Evolutionary conservation across 2,329 filamentous ascomycete species (phyloP), one percentile per base, ranked within the genome.

Genomic region (Sporothrix sp.): DNA sequence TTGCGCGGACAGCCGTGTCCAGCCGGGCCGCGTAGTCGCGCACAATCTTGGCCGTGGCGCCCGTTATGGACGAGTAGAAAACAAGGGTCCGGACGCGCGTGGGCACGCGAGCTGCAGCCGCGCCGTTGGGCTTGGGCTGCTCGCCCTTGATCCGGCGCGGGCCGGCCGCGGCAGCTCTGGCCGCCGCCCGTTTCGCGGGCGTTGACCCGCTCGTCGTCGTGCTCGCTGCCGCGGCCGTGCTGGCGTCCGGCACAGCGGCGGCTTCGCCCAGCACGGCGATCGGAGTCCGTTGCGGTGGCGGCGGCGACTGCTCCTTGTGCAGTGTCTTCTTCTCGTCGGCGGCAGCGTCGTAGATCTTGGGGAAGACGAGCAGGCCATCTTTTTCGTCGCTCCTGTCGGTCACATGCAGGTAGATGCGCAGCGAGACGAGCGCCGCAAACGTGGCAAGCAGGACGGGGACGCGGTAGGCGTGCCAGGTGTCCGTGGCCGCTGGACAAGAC

Each of bases 61-160:
- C 87, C 3, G 87, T 94, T 51, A 97, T 72, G 1, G 90, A 95
- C 2, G 88, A 91, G 70, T 85, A 97, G 70, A 96, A 97, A 28
- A 96, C 68, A 14, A 95, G 66, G 2, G 85, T 77, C 62, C 91
- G 85, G 50, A 89, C 74, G 45, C 73, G 52, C 54, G 56, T 44
- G 51, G 61, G 39, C 49, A 18, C 38, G 54, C 50, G 48, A 59
- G 57, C 36, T 44, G 62, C 56, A 52, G 63, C 20, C 14, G n/a
- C 28, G 11, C 36, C 63, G 56, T 64, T 60, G 13, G 52, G 7
- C 47, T 55, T 35, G 36, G 64, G 33, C 61, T 62, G 45, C 40
- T 68, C 68, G 48, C 70, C 70, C 54, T 69, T 71, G 54, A 72
- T 72, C 53, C 69, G 65, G 50, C 66, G 61, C 3, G 77, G 76